Percentiles rank a stretch among this genome's conserved stretches.
These are phyloP conservation scores for Nicotiana tabacum DNA, from an alignment of 257 asterid genomes.

Conservation along the genomic window DNA sequence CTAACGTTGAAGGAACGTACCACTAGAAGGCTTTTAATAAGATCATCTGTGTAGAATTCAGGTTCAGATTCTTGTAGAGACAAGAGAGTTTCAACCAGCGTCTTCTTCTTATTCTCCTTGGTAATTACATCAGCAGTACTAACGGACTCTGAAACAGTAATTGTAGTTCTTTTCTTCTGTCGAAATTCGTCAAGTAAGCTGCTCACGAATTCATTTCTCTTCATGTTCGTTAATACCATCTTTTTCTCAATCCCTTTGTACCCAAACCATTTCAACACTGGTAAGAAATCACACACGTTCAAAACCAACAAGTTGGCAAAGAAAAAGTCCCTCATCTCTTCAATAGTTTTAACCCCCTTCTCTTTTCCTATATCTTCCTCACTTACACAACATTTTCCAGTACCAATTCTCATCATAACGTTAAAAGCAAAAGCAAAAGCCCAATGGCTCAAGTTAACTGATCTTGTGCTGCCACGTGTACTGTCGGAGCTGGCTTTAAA, in stretches of 20 bases:
- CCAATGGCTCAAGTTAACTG: slow-evolving; percentile 30
- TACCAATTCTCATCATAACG: slow-evolving; percentile 25
- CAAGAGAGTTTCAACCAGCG: slow-evolving; percentile 27
- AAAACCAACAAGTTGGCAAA: slow-evolving; percentile 3
- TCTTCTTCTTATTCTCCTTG: background rate
- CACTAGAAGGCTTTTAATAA: slow-evolving; percentile 25
- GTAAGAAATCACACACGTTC: slow-evolving; percentile 48
- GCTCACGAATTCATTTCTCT: slow-evolving; percentile 37
- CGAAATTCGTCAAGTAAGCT: slow-evolving; percentile 6
- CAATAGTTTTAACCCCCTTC: slow-evolving; percentile 25
- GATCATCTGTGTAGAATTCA: slow-evolving; percentile 23
- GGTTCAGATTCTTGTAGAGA: slow-evolving; percentile 23
- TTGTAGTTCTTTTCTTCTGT: background rate
- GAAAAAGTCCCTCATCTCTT: slow-evolving; percentile 23
- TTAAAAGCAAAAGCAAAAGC: slow-evolving; percentile 28
- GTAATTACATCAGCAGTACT: too few relatives aligned
- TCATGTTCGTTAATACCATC: slow-evolving; percentile 14
- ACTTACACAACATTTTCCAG: slow-evolving; percentile 30
- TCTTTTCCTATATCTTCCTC: slow-evolving; percentile 34
- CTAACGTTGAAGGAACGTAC: slow-evolving; percentile 7
- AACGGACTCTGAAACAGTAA: background rate
- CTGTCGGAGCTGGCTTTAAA: background rate
- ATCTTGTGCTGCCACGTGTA: background rate
- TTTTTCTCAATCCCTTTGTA: slow-evolving; percentile 44
- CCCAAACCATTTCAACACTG: slow-evolving; percentile 52